Conservation (phyloP, 2,329 filamentous ascomycete genomes). For the Aspergillus pseudoviridinutans region DNA sequence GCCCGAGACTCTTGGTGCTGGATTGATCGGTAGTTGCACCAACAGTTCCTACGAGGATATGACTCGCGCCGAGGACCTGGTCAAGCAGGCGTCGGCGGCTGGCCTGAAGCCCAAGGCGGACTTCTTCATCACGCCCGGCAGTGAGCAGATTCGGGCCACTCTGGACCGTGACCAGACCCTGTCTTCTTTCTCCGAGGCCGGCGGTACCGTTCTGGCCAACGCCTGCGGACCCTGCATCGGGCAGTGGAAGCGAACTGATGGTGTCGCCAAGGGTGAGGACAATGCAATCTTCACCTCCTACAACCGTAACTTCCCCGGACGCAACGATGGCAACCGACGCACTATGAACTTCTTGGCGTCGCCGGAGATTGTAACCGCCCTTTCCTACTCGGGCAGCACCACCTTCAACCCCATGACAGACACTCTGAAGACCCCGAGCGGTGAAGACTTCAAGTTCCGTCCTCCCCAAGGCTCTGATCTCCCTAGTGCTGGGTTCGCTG, state of each 20-base stretch:
- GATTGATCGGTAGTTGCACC: slow-evolving; percentile 95
- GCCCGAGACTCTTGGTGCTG: slow-evolving; percentile 87
- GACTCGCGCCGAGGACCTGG: slow-evolving; percentile 88
- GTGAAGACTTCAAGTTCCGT: slow-evolving; percentile 78
- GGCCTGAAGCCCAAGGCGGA: slow-evolving; percentile 83
- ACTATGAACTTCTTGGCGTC: slow-evolving; percentile 99
- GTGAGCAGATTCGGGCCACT: slow-evolving; percentile 93
- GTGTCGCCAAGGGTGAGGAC: slow-evolving; percentile 73
- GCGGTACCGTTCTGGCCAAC: slow-evolving; percentile 87
- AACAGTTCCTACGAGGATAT: slow-evolving; percentile 99
- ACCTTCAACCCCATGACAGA: slow-evolving; percentile 97
- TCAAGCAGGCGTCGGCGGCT: slow-evolving; percentile 85
- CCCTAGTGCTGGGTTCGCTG: slow-evolving; percentile 71
- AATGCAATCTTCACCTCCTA: slow-evolving; percentile 97
- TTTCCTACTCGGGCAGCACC: slow-evolving; percentile 86
- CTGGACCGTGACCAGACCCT: slow-evolving; percentile 85
- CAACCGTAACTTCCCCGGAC: slow-evolving; percentile 96
- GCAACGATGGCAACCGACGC: slow-evolving; percentile 92
- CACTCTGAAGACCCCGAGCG: slow-evolving; percentile 71
- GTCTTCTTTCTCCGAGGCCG: slow-evolving; percentile 77
- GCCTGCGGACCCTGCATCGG: slow-evolving; percentile 93
- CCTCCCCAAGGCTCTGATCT: slow-evolving; percentile 63
- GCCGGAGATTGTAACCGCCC: slow-evolving; percentile 92
- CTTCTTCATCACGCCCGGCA: slow-evolving; percentile 95
- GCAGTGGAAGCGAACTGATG: slow-evolving; percentile 91